A percentile compares a stretch with the other conserved stretches of the same genome.
Evolutionary conservation across 2,329 filamentous ascomycete species (phyloP).

Genomic region (Beauveria sp.): DNA sequence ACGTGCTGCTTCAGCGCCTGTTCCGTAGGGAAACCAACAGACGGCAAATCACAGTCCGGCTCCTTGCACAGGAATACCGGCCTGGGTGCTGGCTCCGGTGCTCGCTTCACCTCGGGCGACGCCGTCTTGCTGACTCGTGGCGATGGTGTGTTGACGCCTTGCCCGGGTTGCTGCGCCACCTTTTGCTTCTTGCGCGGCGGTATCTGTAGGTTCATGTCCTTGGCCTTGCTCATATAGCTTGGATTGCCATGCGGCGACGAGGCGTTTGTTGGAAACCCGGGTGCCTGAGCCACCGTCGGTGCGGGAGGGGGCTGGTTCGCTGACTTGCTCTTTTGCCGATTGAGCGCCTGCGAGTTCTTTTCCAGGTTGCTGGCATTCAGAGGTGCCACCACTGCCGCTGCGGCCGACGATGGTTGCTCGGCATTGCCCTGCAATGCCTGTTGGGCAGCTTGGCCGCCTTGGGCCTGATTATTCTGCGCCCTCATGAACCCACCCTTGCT

Average conservation of each 20-base stretch:
- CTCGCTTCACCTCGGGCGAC: constrained; percentile 37
- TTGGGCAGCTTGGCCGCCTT: constrained; percentile 19
- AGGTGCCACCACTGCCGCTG: constrained; percentile 19
- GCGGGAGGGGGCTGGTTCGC: constrained; percentile 43
- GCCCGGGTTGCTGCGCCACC: constrained; percentile 38
- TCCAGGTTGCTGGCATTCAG: constrained; percentile 42
- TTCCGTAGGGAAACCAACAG: constrained; percentile 44
- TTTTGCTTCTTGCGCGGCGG: constrained; percentile 51
- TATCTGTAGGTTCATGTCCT: constrained; percentile 48
- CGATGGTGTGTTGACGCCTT: constrained; percentile 35
- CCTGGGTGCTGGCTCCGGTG: constrained; percentile 29
- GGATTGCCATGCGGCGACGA: constrained; percentile 54
- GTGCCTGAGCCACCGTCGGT: constrained; percentile 49
- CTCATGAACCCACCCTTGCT: constrained; percentile 19
- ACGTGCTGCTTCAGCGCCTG: constrained; percentile 46
- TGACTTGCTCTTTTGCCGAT: constrained; percentile 37
- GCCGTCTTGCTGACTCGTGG: constrained; percentile 40
- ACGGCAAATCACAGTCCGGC: constrained; percentile 44
- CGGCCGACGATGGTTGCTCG: constrained; percentile 15
- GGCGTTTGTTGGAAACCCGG: constrained; percentile 44
- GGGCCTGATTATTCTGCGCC: constrained; percentile 20
- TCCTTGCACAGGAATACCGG: constrained; percentile 45
- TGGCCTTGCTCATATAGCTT: constrained; percentile 43
- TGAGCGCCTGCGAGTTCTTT: constrained; percentile 42
- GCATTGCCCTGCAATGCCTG: constrained; percentile 22